Evolutionary conservation across 345 rosid species (phyloP), one percentile per base, ranked within the genome.

Genomic region (Sonneratia caseolaris): DNA sequence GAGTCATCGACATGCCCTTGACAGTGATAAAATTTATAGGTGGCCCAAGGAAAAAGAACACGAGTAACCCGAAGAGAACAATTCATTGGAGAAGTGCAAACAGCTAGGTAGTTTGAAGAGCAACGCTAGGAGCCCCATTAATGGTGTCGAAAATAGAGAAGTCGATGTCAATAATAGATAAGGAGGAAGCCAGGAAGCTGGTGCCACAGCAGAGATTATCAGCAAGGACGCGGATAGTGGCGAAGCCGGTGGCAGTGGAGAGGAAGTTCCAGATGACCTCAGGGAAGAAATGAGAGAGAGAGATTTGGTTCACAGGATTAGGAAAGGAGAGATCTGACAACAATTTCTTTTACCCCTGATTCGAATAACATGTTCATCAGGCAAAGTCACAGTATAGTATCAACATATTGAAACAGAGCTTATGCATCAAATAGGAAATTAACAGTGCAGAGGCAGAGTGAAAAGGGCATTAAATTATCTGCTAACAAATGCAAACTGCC

Each of bases 131-230:
- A 40, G 43, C 43, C 43, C 43, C 32, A 27, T 27, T 27, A 27
- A 27, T 27, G 32, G 32, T 40, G 43, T 4, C 9, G 43, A 40
- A 40, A 40, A 40, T 40, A 40, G 43, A 62, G 59, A 27, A 3
- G 51, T 37, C 6, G 36, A 38, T 16, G 37, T 53, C 2, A 77
- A 62, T 68, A 77, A 35, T 47, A 49, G 37, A 37, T 45, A 69
- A 74, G 37, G 65, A 18, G 78, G 67, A 75, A 71, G 59, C 49
- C 77, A 55, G 72, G 74, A 61, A 76, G 78, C 18, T 21, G 57
- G 19, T 13, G 64, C 43, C 43, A 40, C 43, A 1, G 43, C 43
- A 40, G 43, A 40, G 43, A 40, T 4, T 40, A 40, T 8, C 5
- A 40, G 43, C 43, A 40, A 40, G 43, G 43, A 8, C 43, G 9